A percentile compares a stretch with the other conserved stretches of the same genome.
phyloP scores from a whole-genome alignment of 768 basidiomycete species.

The Boletus rubropictus region DNA sequence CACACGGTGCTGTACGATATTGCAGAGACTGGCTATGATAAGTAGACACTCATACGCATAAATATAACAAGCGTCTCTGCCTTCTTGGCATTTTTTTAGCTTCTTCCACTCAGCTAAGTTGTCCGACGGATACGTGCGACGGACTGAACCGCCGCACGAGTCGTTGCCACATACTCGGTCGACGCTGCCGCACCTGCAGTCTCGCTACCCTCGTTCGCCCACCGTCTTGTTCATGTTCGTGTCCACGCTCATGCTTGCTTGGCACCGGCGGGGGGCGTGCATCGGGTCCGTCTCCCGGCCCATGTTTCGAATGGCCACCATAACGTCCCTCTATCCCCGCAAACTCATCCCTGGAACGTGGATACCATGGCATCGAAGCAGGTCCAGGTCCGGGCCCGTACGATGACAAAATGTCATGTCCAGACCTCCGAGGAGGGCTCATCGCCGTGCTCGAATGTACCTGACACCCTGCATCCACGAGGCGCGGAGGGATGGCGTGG shows the following conservation, averaged over 20 bases:
- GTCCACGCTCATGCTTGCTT: constrained; percentile 8
- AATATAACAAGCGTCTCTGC: background rate
- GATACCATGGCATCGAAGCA: constrained; percentile 2
- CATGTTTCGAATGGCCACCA: background rate
- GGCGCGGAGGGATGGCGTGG: constrained; percentile 12
- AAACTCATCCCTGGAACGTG: constrained; percentile 12
- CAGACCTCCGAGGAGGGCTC: constrained; percentile 17
- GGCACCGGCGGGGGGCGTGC: background rate
- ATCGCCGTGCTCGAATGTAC: constrained; percentile 11
- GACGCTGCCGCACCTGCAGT: constrained; percentile 12
- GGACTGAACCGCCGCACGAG: constrained; percentile 23
- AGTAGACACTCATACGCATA: background rate
- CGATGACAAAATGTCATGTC: constrained; percentile 7
- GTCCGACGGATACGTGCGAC: constrained; percentile 16
- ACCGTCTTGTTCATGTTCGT: background rate
- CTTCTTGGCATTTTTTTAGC: background rate
- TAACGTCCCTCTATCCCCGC: constrained; percentile 5
- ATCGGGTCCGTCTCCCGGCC: constrained; percentile 10
- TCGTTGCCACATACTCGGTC: constrained; percentile 23
- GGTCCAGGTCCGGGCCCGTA: background rate
- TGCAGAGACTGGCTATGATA: background rate
- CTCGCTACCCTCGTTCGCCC: constrained; percentile 1
- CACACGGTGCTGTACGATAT: background rate
- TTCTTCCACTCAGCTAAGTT: constrained; percentile 7
- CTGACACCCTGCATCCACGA: constrained; percentile 23